Percentiles rank a stretch among this genome's conserved stretches.
Conservation (phyloP, 1,284 basidiomycete species). For the Bjerkandera adusta region DNA sequence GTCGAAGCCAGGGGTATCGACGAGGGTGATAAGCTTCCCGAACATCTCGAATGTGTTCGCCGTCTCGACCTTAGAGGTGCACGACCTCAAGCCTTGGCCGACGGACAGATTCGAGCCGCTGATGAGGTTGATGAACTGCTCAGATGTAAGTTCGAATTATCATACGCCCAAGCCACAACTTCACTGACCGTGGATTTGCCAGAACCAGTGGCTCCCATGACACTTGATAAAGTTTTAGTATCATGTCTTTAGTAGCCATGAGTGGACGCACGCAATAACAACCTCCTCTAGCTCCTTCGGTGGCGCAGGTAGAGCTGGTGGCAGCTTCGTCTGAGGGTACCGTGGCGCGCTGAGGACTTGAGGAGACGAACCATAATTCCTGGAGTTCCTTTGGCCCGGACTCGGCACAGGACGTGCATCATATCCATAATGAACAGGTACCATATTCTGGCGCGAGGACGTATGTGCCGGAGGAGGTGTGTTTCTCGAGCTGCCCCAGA, state of each 20-base stretch:
- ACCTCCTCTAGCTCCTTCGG: too few species aligned
- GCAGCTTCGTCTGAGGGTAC: too few species aligned
- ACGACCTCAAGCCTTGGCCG: conserved; percentile 14
- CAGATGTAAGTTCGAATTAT: not conserved
- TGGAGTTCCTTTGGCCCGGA: too few species aligned
- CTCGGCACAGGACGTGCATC: too few species aligned
- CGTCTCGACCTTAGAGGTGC: conserved; percentile 22
- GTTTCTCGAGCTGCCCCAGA: too few species aligned
- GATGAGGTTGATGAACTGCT: conserved; percentile 15
- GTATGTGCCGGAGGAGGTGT: too few species aligned
- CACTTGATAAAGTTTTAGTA: conserved; percentile 5
- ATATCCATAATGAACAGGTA: too few species aligned
- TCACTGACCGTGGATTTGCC: conserved; percentile 3
- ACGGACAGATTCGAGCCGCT: conserved; percentile 13
- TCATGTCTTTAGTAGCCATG: not conserved
- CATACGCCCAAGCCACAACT: not conserved
- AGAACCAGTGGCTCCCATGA: conserved; percentile 24
- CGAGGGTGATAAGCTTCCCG: conserved; percentile 23
- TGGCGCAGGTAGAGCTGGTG: too few species aligned
- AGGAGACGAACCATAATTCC: too few species aligned
- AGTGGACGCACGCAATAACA: not conserved
- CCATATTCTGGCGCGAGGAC: too few species aligned
- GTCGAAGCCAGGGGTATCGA: conserved; percentile 35
- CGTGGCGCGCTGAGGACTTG: too few species aligned
- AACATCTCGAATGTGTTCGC: conserved; percentile 27